Evolutionary conservation across 108 stramenopile genomes (phyloP).

Genomic region (Seminavis robusta): DNA sequence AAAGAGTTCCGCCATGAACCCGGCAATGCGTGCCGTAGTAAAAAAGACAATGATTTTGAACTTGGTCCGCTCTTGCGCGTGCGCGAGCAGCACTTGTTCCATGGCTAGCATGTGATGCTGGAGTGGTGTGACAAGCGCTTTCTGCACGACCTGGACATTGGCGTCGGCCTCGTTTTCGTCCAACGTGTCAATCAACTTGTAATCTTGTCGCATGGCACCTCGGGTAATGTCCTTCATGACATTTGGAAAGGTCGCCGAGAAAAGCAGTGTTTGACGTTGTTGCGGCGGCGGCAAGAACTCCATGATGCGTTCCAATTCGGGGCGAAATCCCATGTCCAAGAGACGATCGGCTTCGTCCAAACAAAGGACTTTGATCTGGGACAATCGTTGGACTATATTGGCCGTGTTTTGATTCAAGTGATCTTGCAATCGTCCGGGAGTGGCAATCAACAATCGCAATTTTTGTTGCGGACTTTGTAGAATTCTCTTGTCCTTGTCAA

Average conservation of each 20-base stretch:
- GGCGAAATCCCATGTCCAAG: conserved; percentile 92
- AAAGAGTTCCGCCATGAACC: conserved; percentile 83
- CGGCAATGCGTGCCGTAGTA: conserved; percentile 80
- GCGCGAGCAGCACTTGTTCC: conserved; percentile 30
- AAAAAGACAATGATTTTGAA: conserved; percentile 89
- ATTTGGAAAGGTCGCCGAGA: conserved; percentile 85
- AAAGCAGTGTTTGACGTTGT: conserved; percentile 81
- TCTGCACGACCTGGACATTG: conserved; percentile 45
- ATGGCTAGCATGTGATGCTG: conserved; percentile 28
- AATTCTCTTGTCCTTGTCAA: conserved; percentile 66
- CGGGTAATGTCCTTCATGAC: conserved; percentile 46
- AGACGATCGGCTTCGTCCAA: conserved; percentile 67
- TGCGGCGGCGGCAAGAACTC: conserved; percentile 39
- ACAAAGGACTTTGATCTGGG: conserved; percentile 23
- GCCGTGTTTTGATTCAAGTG: conserved; percentile 88
- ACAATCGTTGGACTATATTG: conserved; percentile 31
- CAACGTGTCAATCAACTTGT: conserved; percentile 50
- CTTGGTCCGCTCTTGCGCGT: background rate
- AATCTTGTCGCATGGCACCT: conserved; percentile 27
- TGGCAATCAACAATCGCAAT: conserved; percentile 73
- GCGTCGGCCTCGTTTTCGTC: conserved; percentile 48
- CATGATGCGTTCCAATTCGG: conserved; percentile 77
- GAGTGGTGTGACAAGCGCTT: conserved; percentile 28
- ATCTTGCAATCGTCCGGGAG: conserved; percentile 91
- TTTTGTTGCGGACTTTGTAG: conserved; percentile 28